Evolutionary conservation across 2,329 filamentous ascomycete species (phyloP).

Genomic region (Aspergillus sp.): DNA sequence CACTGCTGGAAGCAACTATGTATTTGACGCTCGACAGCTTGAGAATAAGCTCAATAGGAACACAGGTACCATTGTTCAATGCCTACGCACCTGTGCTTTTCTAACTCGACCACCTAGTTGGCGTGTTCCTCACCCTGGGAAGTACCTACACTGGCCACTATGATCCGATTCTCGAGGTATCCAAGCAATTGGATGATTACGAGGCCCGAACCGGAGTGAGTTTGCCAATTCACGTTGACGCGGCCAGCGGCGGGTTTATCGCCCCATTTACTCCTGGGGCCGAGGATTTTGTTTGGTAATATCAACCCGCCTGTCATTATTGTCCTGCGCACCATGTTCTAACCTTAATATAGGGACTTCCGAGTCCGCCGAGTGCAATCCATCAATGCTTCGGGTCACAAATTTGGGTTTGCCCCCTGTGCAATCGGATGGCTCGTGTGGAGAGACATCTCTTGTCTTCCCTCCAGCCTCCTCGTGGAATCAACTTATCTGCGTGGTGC

Average conservation of each 20-base stretch:
- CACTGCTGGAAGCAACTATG: background rate
- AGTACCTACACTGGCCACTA: slow-evolving; percentile 13
- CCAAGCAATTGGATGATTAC: background rate
- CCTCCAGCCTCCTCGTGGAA: slow-evolving; percentile 63
- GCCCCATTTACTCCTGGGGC: slow-evolving; percentile 20
- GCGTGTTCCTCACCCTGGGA: slow-evolving; percentile 5
- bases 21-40: background rate
- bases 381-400: slow-evolving; percentile 19
- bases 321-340: background rate
- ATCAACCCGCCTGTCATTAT: background rate
- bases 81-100: background rate
- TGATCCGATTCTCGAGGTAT: background rate
- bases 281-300: slow-evolving; percentile 11
- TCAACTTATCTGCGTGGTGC: slow-evolving; percentile 59
- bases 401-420: slow-evolving; percentile 53
- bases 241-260: slow-evolving; percentile 23
- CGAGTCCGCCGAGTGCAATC: slow-evolving; percentile 19
- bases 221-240: slow-evolving; percentile 21
- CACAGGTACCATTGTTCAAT: background rate
- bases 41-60: background rate
- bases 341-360: slow-evolving; percentile 10
- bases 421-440: slow-evolving; percentile 67
- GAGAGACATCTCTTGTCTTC: slow-evolving; percentile 60
- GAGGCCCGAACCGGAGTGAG: background rate
- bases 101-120: background rate